phyloP scores from a whole-genome alignment of 768 basidiomycete species.

The Mycena galopus region DNA sequence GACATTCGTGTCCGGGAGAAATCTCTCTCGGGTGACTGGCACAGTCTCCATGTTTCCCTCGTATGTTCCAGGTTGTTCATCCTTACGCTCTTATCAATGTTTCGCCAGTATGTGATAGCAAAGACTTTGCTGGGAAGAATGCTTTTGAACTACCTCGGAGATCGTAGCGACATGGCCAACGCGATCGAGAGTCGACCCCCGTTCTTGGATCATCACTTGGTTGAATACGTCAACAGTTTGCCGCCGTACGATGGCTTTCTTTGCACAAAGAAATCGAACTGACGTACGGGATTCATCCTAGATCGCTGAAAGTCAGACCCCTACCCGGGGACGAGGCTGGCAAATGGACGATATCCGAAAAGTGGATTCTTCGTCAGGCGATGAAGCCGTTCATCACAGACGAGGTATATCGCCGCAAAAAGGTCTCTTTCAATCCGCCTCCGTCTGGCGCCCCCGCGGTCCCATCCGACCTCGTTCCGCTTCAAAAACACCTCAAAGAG shows the following conservation, averaged over 20 bases:
- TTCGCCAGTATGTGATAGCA: slow-evolving; percentile 15
- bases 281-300: background rate
- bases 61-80: too few species aligned
- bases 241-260: slow-evolving; percentile 19
- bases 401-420: slow-evolving; percentile 32
- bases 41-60: too few species aligned
- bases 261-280: background rate
- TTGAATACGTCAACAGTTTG: slow-evolving; percentile 30
- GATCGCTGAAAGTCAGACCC: slow-evolving; percentile 24
- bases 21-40: too few species aligned
- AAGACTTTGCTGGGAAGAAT: slow-evolving; percentile 9
- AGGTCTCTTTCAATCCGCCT: slow-evolving; percentile 30
- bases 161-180: slow-evolving; percentile 30
- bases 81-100: background rate
- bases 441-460: background rate
- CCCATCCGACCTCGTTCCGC: background rate
- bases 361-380: slow-evolving; percentile 36
- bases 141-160: slow-evolving; percentile 20
- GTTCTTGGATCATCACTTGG: slow-evolving; percentile 36
- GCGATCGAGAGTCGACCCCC: slow-evolving; percentile 33
- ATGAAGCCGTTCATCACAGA: slow-evolving; percentile 36
- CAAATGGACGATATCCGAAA: slow-evolving; percentile 29
- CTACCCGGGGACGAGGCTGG: background rate
- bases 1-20: too few species aligned
- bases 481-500: slow-evolving; percentile 27